Base-by-base conservation (phyloP, 2,329 filamentous ascomycete genomes). In the Xylariaceae sp. region DNA sequence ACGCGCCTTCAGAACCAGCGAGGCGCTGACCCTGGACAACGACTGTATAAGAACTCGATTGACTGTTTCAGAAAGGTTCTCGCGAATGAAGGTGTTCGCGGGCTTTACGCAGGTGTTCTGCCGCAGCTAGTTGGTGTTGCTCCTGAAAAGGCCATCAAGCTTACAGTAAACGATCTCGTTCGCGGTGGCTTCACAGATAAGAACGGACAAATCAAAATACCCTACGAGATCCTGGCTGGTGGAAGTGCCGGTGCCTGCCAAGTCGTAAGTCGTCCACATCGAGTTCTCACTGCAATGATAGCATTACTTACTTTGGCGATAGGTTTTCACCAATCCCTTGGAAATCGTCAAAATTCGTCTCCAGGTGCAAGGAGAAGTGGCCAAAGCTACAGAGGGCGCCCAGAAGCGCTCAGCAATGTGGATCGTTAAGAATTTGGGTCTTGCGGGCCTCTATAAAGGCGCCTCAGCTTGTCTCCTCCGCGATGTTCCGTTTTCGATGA, bases 301-400 rank as follows among this genome's bases (percentile, higher is more conserved):
- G 22, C 11, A 26, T 26, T 41, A 40, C 55, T 51, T 40, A 49
- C 19, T 13, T 28, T 24, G 22, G 12, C 28, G 41, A 38, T 47
- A 51, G 87, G 82, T 96, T 56, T 97, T 97, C 69, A 96, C 89
- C 54, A 98, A 97, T 66, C 93, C 93, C 19, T 81, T 98, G 15
- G 93, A 98, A 66, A 98, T 98, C 61, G 93, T 98, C 73, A 98
- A 98, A 76, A 98, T 98, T 62, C 87, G 93, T 52, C 81, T 98
- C 39, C 93, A 98, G 67, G 87, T 98, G 18, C 93, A 98, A 71
- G 93, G 93, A 45, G 93, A 98, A 68, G 83, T 96, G 32, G 85
- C 89, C 51, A 97, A 96, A 72, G 86, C 76, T 36, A 81, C 88
- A 19, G 86, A 93, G 50, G 85, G 83, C 44, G 79, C 85, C 13